Evolutionary conservation across 768 basidiomycete genomes (phyloP).

Genomic region (Hypholoma sublateritium): DNA sequence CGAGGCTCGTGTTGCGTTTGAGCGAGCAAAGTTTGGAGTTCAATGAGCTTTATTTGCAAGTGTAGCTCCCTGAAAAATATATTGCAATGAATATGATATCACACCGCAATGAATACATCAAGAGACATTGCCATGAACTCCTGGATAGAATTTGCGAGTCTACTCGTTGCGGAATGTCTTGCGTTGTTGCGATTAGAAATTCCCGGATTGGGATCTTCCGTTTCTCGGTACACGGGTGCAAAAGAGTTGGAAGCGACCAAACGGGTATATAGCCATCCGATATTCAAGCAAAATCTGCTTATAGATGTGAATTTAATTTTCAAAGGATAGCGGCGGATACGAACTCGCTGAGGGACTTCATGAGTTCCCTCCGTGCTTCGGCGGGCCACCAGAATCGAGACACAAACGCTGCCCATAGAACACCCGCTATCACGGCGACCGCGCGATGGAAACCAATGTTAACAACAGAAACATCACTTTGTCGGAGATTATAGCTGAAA

Average conservation of each 20-base stretch:
- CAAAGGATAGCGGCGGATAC: slow-evolving; percentile 2
- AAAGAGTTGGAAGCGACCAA: slow-evolving; percentile 87
- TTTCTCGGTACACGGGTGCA: slow-evolving; percentile 44
- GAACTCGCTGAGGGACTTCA: slow-evolving; percentile 79
- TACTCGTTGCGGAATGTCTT: slow-evolving; percentile 36
- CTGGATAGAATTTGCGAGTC: slow-evolving; percentile 63
- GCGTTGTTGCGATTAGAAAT: slow-evolving; percentile 10
- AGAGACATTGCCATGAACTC: slow-evolving; percentile 93
- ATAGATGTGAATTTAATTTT: background rate
- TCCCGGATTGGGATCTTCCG: slow-evolving; percentile 22
- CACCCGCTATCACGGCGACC: slow-evolving; percentile 79
- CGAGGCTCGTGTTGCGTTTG: slow-evolving; percentile 94
- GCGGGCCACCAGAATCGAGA: slow-evolving; percentile 96
- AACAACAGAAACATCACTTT: slow-evolving; percentile 56
- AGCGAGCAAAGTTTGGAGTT: slow-evolving; percentile 79
- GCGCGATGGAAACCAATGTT: slow-evolving; percentile 78
- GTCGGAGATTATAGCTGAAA: slow-evolving; percentile 76
- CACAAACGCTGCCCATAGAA: slow-evolving; percentile 86
- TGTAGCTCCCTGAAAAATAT: slow-evolving; percentile 78
- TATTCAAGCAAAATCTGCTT: slow-evolving; percentile 83
- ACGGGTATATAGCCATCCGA: slow-evolving; percentile 93
- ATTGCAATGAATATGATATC: background rate
- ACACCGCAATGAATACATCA: background rate
- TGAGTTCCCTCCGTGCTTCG: slow-evolving; percentile 87
- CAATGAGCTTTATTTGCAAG: slow-evolving; percentile 86